Evolutionary conservation across 1,139 yeast genomes (phyloP).

Genomic region (Meyerozyma smithsonii): DNA sequence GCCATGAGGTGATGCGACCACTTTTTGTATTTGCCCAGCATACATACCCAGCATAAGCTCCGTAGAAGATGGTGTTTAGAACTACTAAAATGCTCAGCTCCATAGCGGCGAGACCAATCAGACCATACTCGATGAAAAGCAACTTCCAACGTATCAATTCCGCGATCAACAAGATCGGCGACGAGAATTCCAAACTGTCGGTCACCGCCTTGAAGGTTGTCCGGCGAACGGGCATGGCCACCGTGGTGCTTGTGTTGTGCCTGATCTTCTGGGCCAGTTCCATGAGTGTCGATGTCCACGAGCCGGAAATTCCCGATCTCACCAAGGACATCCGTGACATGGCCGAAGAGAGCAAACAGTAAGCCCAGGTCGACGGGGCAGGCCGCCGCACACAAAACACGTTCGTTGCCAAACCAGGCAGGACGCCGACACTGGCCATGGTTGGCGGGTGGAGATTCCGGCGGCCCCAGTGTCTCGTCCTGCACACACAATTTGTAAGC

Average conservation of each 20-base stretch:
- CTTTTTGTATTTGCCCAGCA: neutral
- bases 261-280: conserved; percentile 33
- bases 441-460: too few species aligned
- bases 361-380: too few species aligned
- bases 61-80: neutral
- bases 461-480: too few species aligned
- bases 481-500: neutral
- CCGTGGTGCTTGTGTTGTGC: conserved; percentile 30
- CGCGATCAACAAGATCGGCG: conserved; percentile 26
- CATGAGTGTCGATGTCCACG: conserved; percentile 11
- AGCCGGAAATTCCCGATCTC: conserved; percentile 14
- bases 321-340: conserved; percentile 20
- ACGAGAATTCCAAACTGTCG: conserved; percentile 31
- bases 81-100: neutral
- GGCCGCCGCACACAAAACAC: too few species aligned
- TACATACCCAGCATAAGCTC: neutral
- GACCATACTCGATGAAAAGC: conserved; percentile 7
- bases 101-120: neutral
- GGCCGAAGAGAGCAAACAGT: neutral
- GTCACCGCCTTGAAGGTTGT: conserved; percentile 25
- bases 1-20: neutral
- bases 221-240: conserved; percentile 30
- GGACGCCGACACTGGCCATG: too few species aligned
- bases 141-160: conserved; percentile 17
- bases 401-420: too few species aligned